These are phyloP conservation scores for Fraxinus quadrangulata DNA, from an alignment of 257 asterid genomes.

Conservation along the genomic window DNA sequence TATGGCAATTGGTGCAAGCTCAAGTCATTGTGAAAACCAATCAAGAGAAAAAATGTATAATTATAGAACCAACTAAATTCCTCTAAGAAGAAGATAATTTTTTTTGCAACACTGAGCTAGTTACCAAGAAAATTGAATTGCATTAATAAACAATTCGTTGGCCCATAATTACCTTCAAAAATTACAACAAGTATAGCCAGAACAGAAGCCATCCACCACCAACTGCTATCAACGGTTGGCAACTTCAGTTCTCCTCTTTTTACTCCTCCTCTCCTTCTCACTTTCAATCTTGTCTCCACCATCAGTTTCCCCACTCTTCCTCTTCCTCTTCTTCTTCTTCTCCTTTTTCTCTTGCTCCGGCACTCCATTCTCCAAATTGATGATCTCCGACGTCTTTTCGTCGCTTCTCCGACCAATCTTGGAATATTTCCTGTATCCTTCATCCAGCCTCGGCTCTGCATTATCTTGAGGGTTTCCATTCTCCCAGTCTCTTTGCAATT, in stretches of 20 bases:
- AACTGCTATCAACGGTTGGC: slow-evolving; percentile 9
- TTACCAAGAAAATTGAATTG: neutral
- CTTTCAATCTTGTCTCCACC: slow-evolving; percentile 12
- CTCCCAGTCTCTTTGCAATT: neutral
- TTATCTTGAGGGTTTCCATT: slow-evolving; percentile 6
- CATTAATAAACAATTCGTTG: neutral
- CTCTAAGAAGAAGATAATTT: neutral
- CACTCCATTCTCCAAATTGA: neutral
- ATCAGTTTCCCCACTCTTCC: slow-evolving; percentile 22
- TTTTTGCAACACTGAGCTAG: neutral
- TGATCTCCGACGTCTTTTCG: neutral
- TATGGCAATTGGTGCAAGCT: neutral
- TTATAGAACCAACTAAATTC: neutral
- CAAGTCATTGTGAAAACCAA: neutral
- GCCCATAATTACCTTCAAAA: neutral
- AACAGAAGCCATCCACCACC: neutral
- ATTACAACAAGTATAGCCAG: slow-evolving; percentile 4
- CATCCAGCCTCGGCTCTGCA: neutral
- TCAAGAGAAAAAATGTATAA: neutral
- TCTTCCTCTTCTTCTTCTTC: slow-evolving; percentile 22
- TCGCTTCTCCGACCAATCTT: slow-evolving; percentile 1
- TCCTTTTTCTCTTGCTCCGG: neutral
- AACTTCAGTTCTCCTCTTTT: slow-evolving; percentile 36
- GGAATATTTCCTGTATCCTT: neutral
- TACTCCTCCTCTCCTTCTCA: slow-evolving; percentile 43